Evolutionary conservation across 768 basidiomycete species (phyloP).

Genomic region (Mycena polygramma): DNA sequence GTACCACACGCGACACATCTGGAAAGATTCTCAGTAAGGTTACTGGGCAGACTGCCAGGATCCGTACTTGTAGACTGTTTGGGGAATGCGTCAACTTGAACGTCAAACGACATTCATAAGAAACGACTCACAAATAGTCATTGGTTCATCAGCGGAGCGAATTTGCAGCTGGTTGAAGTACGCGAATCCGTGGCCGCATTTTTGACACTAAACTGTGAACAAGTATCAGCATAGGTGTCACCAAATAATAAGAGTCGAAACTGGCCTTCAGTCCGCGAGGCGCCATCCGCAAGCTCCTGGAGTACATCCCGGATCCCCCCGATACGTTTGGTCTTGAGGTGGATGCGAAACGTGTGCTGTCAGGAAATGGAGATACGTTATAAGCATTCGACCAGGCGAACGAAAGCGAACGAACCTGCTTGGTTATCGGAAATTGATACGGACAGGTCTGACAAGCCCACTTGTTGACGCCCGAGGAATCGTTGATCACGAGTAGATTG

Average conservation of each 20-base stretch:
- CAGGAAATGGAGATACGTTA: too few relatives aligned
- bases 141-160: slow-evolving; percentile 31
- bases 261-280: slow-evolving; percentile 22
- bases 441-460: slow-evolving; percentile 29
- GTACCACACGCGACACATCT: slow-evolving; percentile 27
- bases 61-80: slow-evolving; percentile 23
- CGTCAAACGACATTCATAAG: not conserved
- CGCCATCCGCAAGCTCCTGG: slow-evolving; percentile 28
- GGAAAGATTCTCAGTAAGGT: not conserved
- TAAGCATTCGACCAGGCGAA: not conserved
- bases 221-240: not conserved
- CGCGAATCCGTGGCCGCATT: slow-evolving; percentile 28
- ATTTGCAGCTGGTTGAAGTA: slow-evolving; percentile 32
- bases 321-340: slow-evolving; percentile 21
- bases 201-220: slow-evolving; percentile 24
- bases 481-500: slow-evolving; percentile 18
- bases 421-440: slow-evolving; percentile 23
- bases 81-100: not conserved
- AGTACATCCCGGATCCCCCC: slow-evolving; percentile 18
- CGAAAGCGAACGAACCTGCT: slow-evolving; percentile 15
- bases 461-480: slow-evolving; percentile 15
- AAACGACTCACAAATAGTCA: slow-evolving; percentile 27
- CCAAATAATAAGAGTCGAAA: not conserved
- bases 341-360: slow-evolving; percentile 18
- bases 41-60: not conserved